A percentile compares a stretch with the other conserved stretches of the same genome.
Conservation (phyloP, 1,284 basidiomycete genomes). For the Fistulinella cinereoalba region DNA sequence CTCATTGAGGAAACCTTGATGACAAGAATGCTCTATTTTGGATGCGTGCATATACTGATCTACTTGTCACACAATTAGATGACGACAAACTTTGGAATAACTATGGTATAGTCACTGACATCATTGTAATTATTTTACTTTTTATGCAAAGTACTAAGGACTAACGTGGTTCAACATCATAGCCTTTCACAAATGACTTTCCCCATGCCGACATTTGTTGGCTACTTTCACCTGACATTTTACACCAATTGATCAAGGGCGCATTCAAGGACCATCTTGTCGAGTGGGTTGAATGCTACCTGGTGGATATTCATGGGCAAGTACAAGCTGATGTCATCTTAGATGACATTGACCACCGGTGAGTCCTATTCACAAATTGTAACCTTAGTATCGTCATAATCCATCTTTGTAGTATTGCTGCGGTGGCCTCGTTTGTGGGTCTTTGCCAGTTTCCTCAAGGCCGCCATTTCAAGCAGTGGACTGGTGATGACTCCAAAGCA, state of each 20-base stretch:
- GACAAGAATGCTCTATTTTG: too few species aligned
- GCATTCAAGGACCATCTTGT: constrained; percentile 6
- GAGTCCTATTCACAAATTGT: not conserved
- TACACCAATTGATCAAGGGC: constrained; percentile 5
- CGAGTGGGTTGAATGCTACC: not conserved
- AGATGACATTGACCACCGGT: not conserved
- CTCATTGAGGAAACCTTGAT: too few species aligned
- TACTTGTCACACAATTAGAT: too few species aligned
- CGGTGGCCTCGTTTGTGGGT: too few species aligned
- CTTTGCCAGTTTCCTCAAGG: constrained; percentile 17
- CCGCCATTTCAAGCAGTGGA: constrained; percentile 22
- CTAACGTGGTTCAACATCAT: not conserved
- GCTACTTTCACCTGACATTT: not conserved
- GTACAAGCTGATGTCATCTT: not conserved
- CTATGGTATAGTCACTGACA: not conserved
- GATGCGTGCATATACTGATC: too few species aligned
- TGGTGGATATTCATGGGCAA: not conserved
- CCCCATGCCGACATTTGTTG: not conserved
- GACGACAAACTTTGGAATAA: not conserved
- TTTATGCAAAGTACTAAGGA: not conserved
- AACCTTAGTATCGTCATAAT: too few species aligned
- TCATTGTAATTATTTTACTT: not conserved
- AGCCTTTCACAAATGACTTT: constrained; percentile 6
- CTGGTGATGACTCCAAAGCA: constrained; percentile 20
- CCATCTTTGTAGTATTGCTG: too few species aligned